phyloP scores from a whole-genome alignment of 129 eudicot species.

The Chrysanthemum makinoi region DNA sequence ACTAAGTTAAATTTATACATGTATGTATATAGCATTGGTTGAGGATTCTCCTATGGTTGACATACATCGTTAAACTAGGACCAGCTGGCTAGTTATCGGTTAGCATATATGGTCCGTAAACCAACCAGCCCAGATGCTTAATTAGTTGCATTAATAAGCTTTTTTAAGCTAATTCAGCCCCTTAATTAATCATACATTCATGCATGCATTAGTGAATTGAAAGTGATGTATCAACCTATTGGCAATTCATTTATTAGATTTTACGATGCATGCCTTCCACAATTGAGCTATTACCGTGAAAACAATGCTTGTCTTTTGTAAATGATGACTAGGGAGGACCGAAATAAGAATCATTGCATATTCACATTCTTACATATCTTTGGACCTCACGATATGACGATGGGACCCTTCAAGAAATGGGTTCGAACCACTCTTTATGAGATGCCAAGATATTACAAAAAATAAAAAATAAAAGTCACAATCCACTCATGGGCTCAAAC shows the following conservation, averaged over 20 bases:
- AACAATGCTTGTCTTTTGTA: no score
- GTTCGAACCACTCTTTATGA: not conserved
- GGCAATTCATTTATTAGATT: not conserved
- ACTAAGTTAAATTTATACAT: not conserved
- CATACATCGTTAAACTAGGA: constrained; percentile 8
- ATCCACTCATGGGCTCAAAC: constrained; percentile 7
- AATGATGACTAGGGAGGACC: no score
- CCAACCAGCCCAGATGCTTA: constrained; percentile 26
- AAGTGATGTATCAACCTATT: constrained; percentile 16
- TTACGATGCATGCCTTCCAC: no score
- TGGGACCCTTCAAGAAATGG: not conserved
- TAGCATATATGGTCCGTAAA: constrained; percentile 15
- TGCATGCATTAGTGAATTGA: constrained; percentile 7
- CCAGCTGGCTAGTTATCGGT: constrained; percentile 13
- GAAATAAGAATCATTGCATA: no score
- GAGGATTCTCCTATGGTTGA: constrained; percentile 24
- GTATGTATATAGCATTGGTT: constrained; percentile 8
- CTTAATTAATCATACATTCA: not conserved
- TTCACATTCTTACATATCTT: no score
- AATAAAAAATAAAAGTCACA: not conserved
- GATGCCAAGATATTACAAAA: constrained; percentile 4
- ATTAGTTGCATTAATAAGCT: constrained; percentile 11
- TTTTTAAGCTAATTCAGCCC: constrained; percentile 5
- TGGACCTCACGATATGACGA: no score
- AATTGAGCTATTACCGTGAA: no score